Evolutionary conservation across 108 stramenopile genomes (phyloP).

Genomic region (Pseudonitzschia delicatissima): DNA sequence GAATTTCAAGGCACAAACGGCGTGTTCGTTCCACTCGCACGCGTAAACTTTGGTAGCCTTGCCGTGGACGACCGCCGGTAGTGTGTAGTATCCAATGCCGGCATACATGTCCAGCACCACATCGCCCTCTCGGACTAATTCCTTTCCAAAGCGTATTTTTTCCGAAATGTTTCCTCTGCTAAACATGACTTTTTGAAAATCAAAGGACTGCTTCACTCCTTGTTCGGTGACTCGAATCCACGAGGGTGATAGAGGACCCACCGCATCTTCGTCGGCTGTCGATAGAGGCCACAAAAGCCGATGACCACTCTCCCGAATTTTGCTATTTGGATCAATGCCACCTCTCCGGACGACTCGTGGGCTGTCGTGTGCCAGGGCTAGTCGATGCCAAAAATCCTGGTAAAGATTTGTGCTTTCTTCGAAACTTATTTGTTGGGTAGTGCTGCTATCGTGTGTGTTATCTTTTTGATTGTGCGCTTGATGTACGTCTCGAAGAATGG

Average conservation of each 20-base stretch:
- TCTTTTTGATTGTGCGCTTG: not conserved
- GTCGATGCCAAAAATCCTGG: constrained; percentile 47
- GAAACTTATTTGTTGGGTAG: not conserved
- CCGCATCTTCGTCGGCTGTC: not conserved
- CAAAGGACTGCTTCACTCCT: constrained; percentile 85
- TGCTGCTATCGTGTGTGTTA: not conserved
- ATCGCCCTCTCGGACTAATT: constrained; percentile 66
- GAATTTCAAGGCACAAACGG: constrained; percentile 63
- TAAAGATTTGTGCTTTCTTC: not conserved
- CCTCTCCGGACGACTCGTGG: constrained; percentile 72
- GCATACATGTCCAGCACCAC: constrained; percentile 91
- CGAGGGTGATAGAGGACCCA: constrained; percentile 50
- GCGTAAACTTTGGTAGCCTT: constrained; percentile 67
- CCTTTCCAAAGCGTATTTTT: constrained; percentile 82
- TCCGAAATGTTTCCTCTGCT: constrained; percentile 91
- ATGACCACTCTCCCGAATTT: constrained; percentile 73
- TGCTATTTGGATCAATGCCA: constrained; percentile 69
- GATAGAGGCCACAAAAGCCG: constrained; percentile 57
- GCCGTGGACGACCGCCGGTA: constrained; percentile 82
- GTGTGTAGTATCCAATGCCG: constrained; percentile 96
- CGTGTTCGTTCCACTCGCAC: constrained; percentile 93
- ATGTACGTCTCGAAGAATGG: not conserved
- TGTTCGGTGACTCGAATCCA: constrained; percentile 95
- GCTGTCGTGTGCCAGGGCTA: constrained; percentile 38
- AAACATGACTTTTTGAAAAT: constrained; percentile 95